phyloP scores from a whole-genome alignment of 345 rosid genomes.

The Alliaria petiolata region DNA sequence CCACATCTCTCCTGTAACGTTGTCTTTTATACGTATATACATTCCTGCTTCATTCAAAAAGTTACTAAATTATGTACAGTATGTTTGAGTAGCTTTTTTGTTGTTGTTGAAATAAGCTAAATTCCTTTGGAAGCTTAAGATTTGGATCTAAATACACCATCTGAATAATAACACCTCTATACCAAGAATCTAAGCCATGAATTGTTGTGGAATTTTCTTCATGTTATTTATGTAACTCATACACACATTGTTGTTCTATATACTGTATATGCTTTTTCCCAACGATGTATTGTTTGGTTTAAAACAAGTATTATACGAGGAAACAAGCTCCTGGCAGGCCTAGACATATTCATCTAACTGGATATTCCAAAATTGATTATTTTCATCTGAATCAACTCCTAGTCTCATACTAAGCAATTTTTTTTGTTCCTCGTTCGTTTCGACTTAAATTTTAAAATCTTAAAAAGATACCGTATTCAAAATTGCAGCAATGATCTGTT shows the following conservation, averaged over 20 bases:
- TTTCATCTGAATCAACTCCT: neutral
- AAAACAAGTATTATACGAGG: neutral
- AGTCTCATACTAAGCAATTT: neutral
- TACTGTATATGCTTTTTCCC: no score
- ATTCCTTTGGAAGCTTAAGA: neutral
- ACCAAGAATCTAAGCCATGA: neutral
- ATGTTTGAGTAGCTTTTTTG: neutral
- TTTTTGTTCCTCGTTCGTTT: neutral
- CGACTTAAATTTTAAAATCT: neutral
- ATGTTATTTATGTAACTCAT: no score
- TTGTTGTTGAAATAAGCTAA: neutral
- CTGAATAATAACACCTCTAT: neutral
- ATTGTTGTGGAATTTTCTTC: no score
- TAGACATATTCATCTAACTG: neutral
- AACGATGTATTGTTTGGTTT: neutral
- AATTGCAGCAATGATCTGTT: neutral
- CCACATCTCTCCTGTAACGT: neutral
- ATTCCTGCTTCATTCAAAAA: neutral
- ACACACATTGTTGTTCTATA: no score
- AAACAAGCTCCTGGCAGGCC: neutral
- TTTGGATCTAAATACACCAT: neutral
- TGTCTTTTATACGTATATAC: neutral
- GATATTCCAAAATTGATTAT: neutral
- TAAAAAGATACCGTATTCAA: neutral
- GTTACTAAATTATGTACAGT: neutral